These are phyloP conservation scores for Pinus taeda DNA, from an alignment of 75 land plant species.

Conservation along the genomic window DNA sequence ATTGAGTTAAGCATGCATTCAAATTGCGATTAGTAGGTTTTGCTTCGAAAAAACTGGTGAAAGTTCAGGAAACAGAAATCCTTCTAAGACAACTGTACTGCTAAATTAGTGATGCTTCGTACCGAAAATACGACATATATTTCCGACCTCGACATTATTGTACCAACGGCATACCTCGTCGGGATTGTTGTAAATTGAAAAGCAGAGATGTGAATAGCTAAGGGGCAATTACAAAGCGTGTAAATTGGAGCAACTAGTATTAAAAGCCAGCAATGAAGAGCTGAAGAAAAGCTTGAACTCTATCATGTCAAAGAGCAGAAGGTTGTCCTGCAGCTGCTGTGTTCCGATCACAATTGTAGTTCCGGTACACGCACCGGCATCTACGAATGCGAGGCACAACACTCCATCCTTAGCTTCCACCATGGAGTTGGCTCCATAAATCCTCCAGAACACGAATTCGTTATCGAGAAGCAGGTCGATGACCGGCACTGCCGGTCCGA, in stretches of 20 bases:
- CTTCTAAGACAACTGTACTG: too few relatives aligned
- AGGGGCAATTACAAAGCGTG: too few relatives aligned
- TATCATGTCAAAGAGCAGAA: constrained; percentile 46
- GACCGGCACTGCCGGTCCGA: constrained; percentile 16
- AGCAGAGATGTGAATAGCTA: too few relatives aligned
- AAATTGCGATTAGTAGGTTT: too few relatives aligned
- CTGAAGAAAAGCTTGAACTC: constrained; percentile 36
- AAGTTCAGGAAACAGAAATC: too few relatives aligned
- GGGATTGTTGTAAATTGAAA: too few relatives aligned
- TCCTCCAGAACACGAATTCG: constrained; percentile 18
- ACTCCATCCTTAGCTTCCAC: constrained; percentile 20
- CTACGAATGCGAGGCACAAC: constrained; percentile 27
- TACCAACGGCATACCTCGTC: too few relatives aligned
- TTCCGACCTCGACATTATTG: too few relatives aligned
- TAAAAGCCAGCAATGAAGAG: constrained; percentile 28
- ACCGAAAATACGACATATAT: too few relatives aligned
- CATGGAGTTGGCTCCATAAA: constrained; percentile 31
- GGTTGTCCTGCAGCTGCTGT: constrained; percentile 44
- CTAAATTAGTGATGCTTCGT: too few relatives aligned
- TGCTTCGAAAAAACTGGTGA: too few relatives aligned
- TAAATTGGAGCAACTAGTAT: constrained; percentile 30
- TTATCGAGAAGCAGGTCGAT: constrained; percentile 21
- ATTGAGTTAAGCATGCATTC: too few relatives aligned
- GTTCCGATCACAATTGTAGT: constrained; percentile 19
- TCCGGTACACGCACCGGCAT: constrained; percentile 10